A percentile compares a stretch with the other conserved stretches of the same genome.
Evolutionary conservation across 1,284 basidiomycete species (phyloP).

Genomic region (Volvariella surrecta): DNA sequence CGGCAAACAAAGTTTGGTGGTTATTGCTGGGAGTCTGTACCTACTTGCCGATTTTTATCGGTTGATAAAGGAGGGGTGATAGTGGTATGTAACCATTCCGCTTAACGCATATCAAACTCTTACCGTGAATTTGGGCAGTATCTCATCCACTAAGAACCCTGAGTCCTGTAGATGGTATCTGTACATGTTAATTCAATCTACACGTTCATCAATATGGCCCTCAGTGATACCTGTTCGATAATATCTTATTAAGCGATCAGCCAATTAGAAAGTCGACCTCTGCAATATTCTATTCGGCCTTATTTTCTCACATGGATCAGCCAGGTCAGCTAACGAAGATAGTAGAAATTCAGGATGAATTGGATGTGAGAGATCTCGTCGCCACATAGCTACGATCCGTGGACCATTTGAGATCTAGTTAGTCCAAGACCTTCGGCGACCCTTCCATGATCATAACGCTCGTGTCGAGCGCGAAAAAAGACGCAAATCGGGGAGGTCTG

Average conservation of each 20-base stretch:
- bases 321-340: conserved; percentile 24
- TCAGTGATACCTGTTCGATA: too few species aligned
- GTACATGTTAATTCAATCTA: too few species aligned
- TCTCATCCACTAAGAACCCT: too few species aligned
- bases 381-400: conserved; percentile 24
- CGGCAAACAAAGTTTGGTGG: conserved; percentile 35
- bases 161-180: too few species aligned
- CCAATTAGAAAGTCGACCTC: too few species aligned
- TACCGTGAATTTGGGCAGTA: too few species aligned
- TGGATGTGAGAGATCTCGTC: conserved; percentile 18
- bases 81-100: too few species aligned
- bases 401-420: conserved; percentile 20
- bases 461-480: conserved; percentile 25
- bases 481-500: conserved; percentile 2
- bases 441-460: conserved; percentile 22
- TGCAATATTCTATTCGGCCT: too few species aligned
- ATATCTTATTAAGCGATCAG: too few species aligned
- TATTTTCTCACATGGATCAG: conserved; percentile 9
- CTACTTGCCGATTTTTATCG: conserved; percentile 86
- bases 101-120: too few species aligned
- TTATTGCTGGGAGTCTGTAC: conserved; percentile 87
- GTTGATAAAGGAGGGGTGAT: conserved; percentile 18
- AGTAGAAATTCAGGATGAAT: conserved; percentile 18
- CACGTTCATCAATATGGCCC: too few species aligned
- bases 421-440: conserved; percentile 24